Evolutionary conservation across 1,139 yeast genomes (phyloP).

Genomic region (Nakaseomyces bracarensis): DNA sequence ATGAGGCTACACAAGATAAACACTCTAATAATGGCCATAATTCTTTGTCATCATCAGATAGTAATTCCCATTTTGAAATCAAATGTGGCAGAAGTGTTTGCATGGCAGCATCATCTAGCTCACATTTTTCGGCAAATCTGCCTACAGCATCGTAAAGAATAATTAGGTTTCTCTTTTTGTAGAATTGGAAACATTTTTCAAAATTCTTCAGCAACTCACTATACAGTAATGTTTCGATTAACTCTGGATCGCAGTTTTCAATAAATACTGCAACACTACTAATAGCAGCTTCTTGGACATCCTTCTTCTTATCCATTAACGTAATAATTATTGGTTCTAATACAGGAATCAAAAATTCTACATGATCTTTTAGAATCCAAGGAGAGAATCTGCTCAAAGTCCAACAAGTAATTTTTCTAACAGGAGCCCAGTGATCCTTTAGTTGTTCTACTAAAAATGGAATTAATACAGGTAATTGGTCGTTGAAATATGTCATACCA

Average conservation of each 20-base stretch:
- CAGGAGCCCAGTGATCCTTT: constrained; percentile 70
- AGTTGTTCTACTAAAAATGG: constrained; percentile 80
- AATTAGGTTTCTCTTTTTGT: constrained; percentile 74
- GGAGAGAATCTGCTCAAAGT: constrained; percentile 75
- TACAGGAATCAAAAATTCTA: constrained; percentile 67
- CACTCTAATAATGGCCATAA: constrained; percentile 91
- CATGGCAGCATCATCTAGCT: constrained; percentile 48
- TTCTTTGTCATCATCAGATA: constrained; percentile 71
- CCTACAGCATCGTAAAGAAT: constrained; percentile 88
- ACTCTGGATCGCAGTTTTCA: constrained; percentile 59
- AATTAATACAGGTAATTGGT: constrained; percentile 68
- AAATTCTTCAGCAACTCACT: constrained; percentile 64
- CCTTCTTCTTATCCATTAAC: constrained; percentile 74
- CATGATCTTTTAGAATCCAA: constrained; percentile 71
- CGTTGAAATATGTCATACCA: constrained; percentile 62
- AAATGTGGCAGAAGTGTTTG: constrained; percentile 69
- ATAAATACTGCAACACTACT: constrained; percentile 77
- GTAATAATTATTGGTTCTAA: constrained; percentile 67
- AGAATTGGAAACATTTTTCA: constrained; percentile 61
- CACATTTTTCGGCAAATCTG: constrained; percentile 71
- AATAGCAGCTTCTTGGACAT: constrained; percentile 92
- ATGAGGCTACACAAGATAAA: constrained; percentile 83
- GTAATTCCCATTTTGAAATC: constrained; percentile 64
- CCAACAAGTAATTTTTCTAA: constrained; percentile 93
- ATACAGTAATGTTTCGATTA: constrained; percentile 46